Evolutionary conservation across 2,329 filamentous ascomycete genomes (phyloP).

Genomic region (Colletotrichum lini): DNA sequence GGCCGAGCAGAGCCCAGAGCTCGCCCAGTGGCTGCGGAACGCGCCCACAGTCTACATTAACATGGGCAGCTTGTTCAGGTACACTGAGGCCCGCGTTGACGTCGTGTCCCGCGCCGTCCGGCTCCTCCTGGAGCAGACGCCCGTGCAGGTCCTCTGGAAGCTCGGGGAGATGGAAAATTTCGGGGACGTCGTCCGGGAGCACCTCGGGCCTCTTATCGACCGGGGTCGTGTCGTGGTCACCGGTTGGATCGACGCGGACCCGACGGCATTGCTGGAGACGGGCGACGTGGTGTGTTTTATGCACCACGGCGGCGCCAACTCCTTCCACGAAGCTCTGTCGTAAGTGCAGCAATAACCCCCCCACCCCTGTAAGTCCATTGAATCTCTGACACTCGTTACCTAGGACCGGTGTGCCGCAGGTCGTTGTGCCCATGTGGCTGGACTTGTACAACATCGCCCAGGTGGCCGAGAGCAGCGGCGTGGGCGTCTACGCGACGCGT

Average conservation of each 20-base stretch:
- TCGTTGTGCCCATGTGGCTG: slow-evolving; percentile 62
- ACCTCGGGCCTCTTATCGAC: slow-evolving; percentile 39
- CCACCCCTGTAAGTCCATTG: not conserved
- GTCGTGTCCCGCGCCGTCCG: slow-evolving; percentile 48
- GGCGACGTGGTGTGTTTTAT: slow-evolving; percentile 53
- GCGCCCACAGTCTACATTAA: slow-evolving; percentile 48
- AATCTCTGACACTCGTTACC: not conserved
- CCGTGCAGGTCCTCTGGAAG: slow-evolving; percentile 54
- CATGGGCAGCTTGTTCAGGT: slow-evolving; percentile 46
- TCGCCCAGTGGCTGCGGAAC: slow-evolving; percentile 44
- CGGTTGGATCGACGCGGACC: slow-evolving; percentile 51
- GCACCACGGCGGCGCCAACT: slow-evolving; percentile 58
- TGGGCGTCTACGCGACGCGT: slow-evolving; percentile 58
- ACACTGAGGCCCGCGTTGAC: slow-evolving; percentile 44
- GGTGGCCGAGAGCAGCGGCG: slow-evolving; percentile 57
- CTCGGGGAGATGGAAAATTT: not conserved
- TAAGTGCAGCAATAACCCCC: slow-evolving; percentile 44
- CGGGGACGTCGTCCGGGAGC: slow-evolving; percentile 42
- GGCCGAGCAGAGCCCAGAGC: slow-evolving; percentile 46
- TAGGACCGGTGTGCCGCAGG: slow-evolving; percentile 60
- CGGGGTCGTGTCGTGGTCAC: slow-evolving; percentile 44
- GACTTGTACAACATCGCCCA: slow-evolving; percentile 62
- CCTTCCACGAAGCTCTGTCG: slow-evolving; percentile 61
- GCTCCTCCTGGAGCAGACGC: slow-evolving; percentile 43
- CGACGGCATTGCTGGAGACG: slow-evolving; percentile 51